Conservation (phyloP, 495 filamentous ascomycete species). For the Talaromyces stipitatus region DNA sequence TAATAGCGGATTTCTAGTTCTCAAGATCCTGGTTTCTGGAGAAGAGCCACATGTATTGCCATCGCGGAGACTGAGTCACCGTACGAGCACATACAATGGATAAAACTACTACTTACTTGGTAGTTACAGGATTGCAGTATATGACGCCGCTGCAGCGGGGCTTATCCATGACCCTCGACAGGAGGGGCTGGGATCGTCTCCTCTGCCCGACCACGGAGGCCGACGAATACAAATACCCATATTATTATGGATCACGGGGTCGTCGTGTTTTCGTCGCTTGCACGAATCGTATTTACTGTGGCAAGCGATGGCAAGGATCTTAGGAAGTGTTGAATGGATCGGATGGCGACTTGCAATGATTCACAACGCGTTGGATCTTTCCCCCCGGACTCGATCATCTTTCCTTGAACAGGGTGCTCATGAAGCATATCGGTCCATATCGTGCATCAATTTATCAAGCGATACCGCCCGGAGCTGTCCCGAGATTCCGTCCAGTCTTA, state of each 20-base stretch:
- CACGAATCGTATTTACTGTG: background rate
- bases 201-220: background rate
- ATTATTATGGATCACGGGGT: background rate
- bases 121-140: too few relatives aligned
- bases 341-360: background rate
- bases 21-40: background rate
- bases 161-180: background rate
- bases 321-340: background rate
- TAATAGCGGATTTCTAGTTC: too few relatives aligned
- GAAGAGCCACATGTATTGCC: background rate
- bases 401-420: background rate
- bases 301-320: background rate
- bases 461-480: background rate
- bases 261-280: background rate
- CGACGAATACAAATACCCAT: background rate
- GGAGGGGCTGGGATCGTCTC: slow-evolving; percentile 1
- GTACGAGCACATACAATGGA: too few relatives aligned
- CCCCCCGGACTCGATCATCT: background rate
- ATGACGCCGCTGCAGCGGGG: slow-evolving; percentile 6
- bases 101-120: too few relatives aligned
- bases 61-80: background rate
- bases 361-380: background rate
- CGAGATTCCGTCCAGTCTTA: background rate
- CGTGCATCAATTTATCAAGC: too few relatives aligned
- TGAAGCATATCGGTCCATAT: too few relatives aligned